phyloP scores from a whole-genome alignment of 345 rosid species.

The Cardamine occulta region DNA sequence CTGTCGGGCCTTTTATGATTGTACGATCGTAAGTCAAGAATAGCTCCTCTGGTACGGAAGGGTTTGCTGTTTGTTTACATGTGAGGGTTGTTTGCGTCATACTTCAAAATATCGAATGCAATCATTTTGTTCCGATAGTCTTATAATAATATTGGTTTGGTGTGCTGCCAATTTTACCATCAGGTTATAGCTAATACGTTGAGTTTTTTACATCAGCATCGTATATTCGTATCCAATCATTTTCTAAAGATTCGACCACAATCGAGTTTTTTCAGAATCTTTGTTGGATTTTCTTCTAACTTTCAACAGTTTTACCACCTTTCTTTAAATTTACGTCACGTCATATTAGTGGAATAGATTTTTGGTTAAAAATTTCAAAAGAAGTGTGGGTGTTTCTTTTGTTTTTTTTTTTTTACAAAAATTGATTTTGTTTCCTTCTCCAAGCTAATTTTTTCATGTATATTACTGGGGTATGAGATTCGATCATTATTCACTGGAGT shows the following conservation, averaged over 20 bases:
- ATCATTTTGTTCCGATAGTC: background rate
- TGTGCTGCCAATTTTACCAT: background rate
- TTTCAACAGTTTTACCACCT: too few relatives aligned
- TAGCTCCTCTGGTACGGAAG: background rate
- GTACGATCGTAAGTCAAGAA: background rate
- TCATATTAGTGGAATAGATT: too few relatives aligned
- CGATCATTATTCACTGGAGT: background rate
- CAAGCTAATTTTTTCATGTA: background rate
- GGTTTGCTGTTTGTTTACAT: background rate
- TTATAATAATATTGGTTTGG: background rate
- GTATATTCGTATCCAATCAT: too few relatives aligned
- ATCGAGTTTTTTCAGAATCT: too few relatives aligned
- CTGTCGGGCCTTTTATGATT: background rate
- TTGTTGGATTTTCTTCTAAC: too few relatives aligned
- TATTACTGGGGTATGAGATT: background rate
- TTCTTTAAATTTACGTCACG: too few relatives aligned
- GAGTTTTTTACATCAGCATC: background rate
- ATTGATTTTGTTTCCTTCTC: too few relatives aligned
- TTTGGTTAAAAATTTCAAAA: too few relatives aligned
- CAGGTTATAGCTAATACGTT: too few relatives aligned
- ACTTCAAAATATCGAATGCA: background rate
- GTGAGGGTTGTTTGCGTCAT: background rate
- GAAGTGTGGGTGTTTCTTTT: too few relatives aligned
- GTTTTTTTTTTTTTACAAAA: too few relatives aligned
- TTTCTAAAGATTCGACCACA: too few relatives aligned